Evolutionary conservation across 371 early-diverging fungal species (phyloP), one percentile per base, ranked within the genome.

Genomic region (Zopfochytrium polystomum): DNA sequence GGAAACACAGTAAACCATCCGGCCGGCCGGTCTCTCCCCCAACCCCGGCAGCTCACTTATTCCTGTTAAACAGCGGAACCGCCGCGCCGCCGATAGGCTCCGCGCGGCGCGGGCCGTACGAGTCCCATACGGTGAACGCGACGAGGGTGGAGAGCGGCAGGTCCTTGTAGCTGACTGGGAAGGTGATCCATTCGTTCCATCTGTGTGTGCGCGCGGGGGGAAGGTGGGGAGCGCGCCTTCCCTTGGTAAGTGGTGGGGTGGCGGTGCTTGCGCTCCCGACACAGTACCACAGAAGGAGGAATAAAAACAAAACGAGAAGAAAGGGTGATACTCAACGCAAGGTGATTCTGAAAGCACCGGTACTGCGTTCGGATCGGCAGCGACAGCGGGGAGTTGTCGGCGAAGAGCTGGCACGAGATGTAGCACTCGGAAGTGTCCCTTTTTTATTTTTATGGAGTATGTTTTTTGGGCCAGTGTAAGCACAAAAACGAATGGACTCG

Each of bases 101-200:
- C 1, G 85, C 79, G 58, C 88, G 82, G 47, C 90, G 77, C 34
- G 93, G 93, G 0, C 85, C 88, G 6, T 76, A 69, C 46, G 85
- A 79, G 59, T 89, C 87, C 92, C 92, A 94, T 5, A 94, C 80
- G 6, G 87, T 87, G 35, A 96, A 77, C 7, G 79, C 80, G 34
- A 91, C 72, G 53, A 84, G 83, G 0, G 93, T 80, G 25, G 85
- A 80, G 3, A 82, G 67, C 0, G 95, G 91, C 30, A 96, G 68
- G 68, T 94, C 92, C 25, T 83, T 73, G 74, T 91, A 92, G 66
- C 84, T 87, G 53, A 93, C 78, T 1, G 96, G 95, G 34, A 96
- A 73, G 15, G 81, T 77, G 27, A 96, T 69, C 95, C 95, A 93
- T 77, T 94, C 94, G 68, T 91, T 87, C 93, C 92, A 92, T 9